phyloP scores from a whole-genome alignment of 106 monocot genomes.

The Dioscorea dumetorum region DNA sequence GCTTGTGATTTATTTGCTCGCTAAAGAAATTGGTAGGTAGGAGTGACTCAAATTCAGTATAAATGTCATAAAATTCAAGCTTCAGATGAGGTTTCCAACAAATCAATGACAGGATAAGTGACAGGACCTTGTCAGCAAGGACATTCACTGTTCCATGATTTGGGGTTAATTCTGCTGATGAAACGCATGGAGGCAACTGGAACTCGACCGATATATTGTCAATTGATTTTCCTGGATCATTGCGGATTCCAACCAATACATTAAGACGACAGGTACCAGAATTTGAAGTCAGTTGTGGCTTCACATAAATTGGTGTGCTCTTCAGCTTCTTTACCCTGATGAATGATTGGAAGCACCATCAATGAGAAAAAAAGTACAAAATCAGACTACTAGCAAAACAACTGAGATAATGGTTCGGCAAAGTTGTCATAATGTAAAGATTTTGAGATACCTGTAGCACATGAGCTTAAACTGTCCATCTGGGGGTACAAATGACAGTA shows the following conservation, averaged over 20 bases:
- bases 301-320: conserved; percentile 77
- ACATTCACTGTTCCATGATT: conserved; percentile 84
- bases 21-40: too few species aligned
- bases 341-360: not conserved
- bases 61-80: not conserved
- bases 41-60: not conserved
- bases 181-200: conserved; percentile 60
- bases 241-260: conserved; percentile 70
- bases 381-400: not conserved
- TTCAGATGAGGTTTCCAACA: not conserved
- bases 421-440: not conserved
- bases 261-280: conserved; percentile 61
- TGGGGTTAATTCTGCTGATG: conserved; percentile 55
- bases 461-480: conserved; percentile 78
- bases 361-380: not conserved
- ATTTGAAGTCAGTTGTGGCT: conserved; percentile 73
- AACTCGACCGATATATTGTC: conserved; percentile 63
- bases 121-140: conserved; percentile 77
- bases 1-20: too few species aligned
- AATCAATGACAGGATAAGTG: not conserved
- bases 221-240: conserved; percentile 84
- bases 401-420: not conserved
- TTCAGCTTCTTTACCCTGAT: conserved; percentile 83
- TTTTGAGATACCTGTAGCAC: conserved; percentile 56
- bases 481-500: conserved; percentile 79